Conservation (phyloP, 441 rosid genomes). For the Sinapis alba region DNA sequence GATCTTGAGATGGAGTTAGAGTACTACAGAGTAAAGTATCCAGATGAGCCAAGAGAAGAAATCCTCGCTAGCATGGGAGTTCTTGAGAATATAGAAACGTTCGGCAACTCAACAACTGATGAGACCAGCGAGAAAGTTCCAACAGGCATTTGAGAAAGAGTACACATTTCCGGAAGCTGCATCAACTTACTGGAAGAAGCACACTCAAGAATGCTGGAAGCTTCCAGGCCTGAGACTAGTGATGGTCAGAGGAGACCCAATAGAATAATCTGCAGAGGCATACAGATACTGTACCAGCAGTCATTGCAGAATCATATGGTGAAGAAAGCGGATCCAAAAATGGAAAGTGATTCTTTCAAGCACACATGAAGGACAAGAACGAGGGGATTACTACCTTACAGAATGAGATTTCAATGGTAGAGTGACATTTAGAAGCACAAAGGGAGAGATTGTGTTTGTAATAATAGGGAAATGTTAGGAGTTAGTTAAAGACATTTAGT, state of each 20-base stretch:
- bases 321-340: slow-evolving; percentile 33
- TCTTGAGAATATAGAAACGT: slow-evolving; percentile 13
- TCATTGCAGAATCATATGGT: slow-evolving; percentile 36
- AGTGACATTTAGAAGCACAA: slow-evolving; percentile 57
- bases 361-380: slow-evolving; percentile 7
- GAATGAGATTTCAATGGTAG: slow-evolving; percentile 51
- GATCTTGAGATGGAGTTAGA: slow-evolving; percentile 68
- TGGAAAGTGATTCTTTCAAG: slow-evolving; percentile 25
- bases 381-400: slow-evolving; percentile 39
- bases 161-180: slow-evolving; percentile 47
- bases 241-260: slow-evolving; percentile 32
- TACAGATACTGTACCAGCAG: slow-evolving; percentile 22
- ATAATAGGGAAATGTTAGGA: slow-evolving; percentile 47
- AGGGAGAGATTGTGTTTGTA: slow-evolving; percentile 46
- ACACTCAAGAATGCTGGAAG: not conserved
- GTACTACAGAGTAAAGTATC: slow-evolving; percentile 43
- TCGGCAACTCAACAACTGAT: slow-evolving; percentile 9
- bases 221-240: slow-evolving; percentile 25
- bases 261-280: slow-evolving; percentile 36
- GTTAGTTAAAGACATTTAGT: slow-evolving; percentile 44
- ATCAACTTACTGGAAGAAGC: slow-evolving; percentile 28
- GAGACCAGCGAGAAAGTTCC: slow-evolving; percentile 17
- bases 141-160: slow-evolving; percentile 43
- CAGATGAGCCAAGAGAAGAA: slow-evolving; percentile 43
- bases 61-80: slow-evolving; percentile 37